A percentile compares a stretch with the other conserved stretches of the same genome.
Evolutionary conservation across 164 flowering plant species (phyloP).

Genomic region (Vitis amurensis): DNA sequence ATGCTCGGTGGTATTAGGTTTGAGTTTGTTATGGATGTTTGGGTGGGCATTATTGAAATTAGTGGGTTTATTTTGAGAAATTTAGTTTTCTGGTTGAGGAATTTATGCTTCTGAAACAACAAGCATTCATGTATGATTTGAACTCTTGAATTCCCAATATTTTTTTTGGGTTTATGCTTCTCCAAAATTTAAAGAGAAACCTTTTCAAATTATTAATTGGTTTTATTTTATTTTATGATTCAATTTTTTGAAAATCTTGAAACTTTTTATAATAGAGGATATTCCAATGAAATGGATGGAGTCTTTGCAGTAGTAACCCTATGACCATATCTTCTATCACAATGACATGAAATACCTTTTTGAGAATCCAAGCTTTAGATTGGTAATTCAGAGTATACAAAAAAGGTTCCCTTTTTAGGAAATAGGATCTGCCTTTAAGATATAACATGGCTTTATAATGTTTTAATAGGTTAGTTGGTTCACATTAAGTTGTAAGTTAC

Average conservation of each 20-base stretch:
- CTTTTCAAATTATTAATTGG: neutral
- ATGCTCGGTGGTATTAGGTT: neutral
- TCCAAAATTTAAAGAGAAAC: slow-evolving; percentile 4
- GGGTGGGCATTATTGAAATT: neutral
- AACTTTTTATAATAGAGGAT: neutral
- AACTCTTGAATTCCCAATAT: slow-evolving; percentile 28
- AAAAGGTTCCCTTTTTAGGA: slow-evolving; percentile 46
- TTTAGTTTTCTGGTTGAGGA: slow-evolving; percentile 14
- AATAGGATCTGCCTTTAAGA: slow-evolving; percentile 44
- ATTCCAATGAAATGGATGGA: slow-evolving; percentile 5
- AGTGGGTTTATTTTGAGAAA: neutral
- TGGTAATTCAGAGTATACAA: slow-evolving; percentile 37
- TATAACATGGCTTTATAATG: too few species aligned
- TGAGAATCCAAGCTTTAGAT: slow-evolving; percentile 37
- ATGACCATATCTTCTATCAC: slow-evolving; percentile 23
- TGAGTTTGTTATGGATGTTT: slow-evolving; percentile 1
- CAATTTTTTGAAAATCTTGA: too few species aligned
- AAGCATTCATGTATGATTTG: slow-evolving; percentile 27
- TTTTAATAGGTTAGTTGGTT: too few species aligned
- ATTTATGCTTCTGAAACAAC: slow-evolving; percentile 22
- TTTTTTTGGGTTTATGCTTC: slow-evolving; percentile 14
- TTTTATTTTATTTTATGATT: neutral
- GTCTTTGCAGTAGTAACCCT: slow-evolving; percentile 12
- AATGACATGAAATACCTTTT: slow-evolving; percentile 27
- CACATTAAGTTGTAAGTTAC: too few species aligned